Percentiles rank a stretch among this genome's conserved stretches.
Conservation (phyloP, 345 rosid genomes). For the Eucalyptus erythrocorys region DNA sequence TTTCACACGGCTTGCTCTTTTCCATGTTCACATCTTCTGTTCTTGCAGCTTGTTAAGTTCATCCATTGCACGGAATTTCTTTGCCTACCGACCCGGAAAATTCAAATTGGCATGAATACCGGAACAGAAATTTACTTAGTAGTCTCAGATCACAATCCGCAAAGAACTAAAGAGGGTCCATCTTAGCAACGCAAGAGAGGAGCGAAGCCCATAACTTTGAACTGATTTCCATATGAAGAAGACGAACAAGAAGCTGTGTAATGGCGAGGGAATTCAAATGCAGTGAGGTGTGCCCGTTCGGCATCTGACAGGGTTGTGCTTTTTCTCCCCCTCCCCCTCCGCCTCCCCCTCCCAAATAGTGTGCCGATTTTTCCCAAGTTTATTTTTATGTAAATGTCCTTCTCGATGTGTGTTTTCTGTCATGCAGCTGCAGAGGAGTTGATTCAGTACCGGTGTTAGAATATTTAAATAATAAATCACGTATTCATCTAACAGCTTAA, state of each 20-base stretch:
- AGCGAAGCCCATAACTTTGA: not conserved
- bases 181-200: not conserved
- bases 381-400: too few relatives aligned
- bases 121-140: not conserved
- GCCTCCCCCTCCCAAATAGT: too few relatives aligned
- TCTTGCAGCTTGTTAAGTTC: not conserved
- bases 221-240: too few relatives aligned
- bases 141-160: not conserved
- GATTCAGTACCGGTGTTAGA: too few relatives aligned
- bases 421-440: too few relatives aligned
- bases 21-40: not conserved
- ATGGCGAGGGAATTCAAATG: too few relatives aligned
- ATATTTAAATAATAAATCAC: rapidly evolving
- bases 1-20: not conserved
- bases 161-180: not conserved
- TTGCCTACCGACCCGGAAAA: not conserved
- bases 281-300: too few relatives aligned
- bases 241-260: too few relatives aligned
- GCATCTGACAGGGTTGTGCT: too few relatives aligned
- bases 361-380: too few relatives aligned
- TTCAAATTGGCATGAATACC: not conserved
- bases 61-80: not conserved
- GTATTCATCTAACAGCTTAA: rapidly evolving
- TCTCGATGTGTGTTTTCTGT: too few relatives aligned
- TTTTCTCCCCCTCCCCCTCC: too few relatives aligned